A percentile compares a stretch with the other conserved stretches of the same genome.
Evolutionary conservation across 176 grass and related monocot species (phyloP).

Genomic region (Thalia dealbata): DNA sequence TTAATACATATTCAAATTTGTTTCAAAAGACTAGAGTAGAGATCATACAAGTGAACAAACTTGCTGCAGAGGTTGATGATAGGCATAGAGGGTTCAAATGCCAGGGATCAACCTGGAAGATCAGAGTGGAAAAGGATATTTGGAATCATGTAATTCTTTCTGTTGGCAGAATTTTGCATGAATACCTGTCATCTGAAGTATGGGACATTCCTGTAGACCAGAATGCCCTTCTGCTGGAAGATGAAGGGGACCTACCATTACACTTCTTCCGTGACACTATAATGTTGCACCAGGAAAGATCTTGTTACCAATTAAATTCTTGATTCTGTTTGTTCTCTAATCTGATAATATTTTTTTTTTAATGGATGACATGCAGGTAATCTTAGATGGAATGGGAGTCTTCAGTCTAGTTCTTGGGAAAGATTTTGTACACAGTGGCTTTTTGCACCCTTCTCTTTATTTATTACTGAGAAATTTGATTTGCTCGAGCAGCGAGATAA

Average conservation of each 20-base stretch:
- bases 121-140: constrained; percentile 30
- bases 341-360: constrained; percentile 21
- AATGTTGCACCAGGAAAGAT: constrained; percentile 65
- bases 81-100: constrained; percentile 19
- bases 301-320: constrained; percentile 5
- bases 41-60: constrained; percentile 19
- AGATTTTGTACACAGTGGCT: constrained; percentile 81
- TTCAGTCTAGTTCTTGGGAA: constrained; percentile 63
- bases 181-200: constrained; percentile 71
- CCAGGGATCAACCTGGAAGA: constrained; percentile 34
- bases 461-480: constrained; percentile 74
- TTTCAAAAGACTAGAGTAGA: constrained; percentile 36
- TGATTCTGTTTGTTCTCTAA: constrained; percentile 22
- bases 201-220: constrained; percentile 76
- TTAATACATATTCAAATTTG: constrained; percentile 45
- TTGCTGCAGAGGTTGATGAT: constrained; percentile 18
- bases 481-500: constrained; percentile 67
- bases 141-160: constrained; percentile 48
- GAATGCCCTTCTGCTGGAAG: constrained; percentile 23
- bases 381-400: constrained; percentile 87
- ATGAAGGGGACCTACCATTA: constrained; percentile 44
- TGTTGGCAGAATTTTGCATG: constrained; percentile 72
- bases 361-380: constrained; percentile 37
- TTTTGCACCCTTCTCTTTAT: constrained; percentile 90
- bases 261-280: constrained; percentile 64